A percentile compares a stretch with the other conserved stretches of the same genome.
These are phyloP conservation scores for Inga laurina DNA, from an alignment of 306 rosid species.

Conservation along the genomic window DNA sequence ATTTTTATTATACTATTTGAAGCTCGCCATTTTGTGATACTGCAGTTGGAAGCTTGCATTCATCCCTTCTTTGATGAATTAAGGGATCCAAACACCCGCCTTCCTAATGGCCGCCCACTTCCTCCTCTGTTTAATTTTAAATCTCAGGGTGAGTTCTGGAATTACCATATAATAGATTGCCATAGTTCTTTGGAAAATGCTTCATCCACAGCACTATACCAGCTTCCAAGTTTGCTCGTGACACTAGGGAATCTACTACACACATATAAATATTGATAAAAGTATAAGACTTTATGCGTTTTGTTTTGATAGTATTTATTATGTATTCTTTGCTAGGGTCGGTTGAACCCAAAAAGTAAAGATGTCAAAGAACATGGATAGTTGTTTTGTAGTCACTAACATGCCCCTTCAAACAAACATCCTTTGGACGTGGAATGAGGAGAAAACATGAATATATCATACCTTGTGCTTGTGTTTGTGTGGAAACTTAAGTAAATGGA, in stretches of 20 bases:
- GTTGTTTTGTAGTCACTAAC: not conserved
- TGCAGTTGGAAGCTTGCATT: slow-evolving; percentile 97
- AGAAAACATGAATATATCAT: not conserved
- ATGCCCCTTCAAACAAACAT: not conserved
- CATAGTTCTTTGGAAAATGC: slow-evolving; percentile 9
- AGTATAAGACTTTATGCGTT: not conserved
- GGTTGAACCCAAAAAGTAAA: not conserved
- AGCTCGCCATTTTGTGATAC: slow-evolving; percentile 12
- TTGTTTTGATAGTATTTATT: not conserved
- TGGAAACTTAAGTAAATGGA: not conserved
- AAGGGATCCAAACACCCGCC: slow-evolving; percentile 92
- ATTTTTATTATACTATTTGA: slow-evolving; percentile 18
- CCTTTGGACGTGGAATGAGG: not conserved
- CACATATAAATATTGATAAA: not conserved
- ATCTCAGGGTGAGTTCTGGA: slow-evolving; percentile 68
- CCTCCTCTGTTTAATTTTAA: slow-evolving; percentile 96
- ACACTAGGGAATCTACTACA: not conserved
- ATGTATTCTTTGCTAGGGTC: not conserved
- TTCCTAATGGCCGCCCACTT: slow-evolving; percentile 97
- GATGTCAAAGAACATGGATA: not conserved
- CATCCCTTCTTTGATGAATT: slow-evolving; percentile 98
- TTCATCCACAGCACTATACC: not conserved
- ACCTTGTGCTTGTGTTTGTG: not conserved
- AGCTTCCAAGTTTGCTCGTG: not conserved
- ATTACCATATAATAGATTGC: slow-evolving; percentile 5